Base-by-base conservation (phyloP, 2,329 filamentous ascomycete species). In the Cladorrhinum sp. region DNA sequence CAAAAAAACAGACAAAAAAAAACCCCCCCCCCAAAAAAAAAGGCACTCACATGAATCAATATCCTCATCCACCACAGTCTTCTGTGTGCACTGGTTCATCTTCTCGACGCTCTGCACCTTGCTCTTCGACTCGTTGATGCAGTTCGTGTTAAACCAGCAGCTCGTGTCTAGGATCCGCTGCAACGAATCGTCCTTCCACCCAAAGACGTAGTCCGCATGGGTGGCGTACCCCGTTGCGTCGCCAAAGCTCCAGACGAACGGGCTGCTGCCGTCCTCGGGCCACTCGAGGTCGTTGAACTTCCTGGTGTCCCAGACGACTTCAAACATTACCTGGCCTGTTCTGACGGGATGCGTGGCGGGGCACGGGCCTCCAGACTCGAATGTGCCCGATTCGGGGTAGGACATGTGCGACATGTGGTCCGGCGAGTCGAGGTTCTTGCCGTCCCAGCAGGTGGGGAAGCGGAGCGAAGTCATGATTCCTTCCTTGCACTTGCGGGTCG, bases 401-500 rank as follows among this genome's bases (percentile, higher is more conserved):
- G 57, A 61, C 62, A 64, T 61, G 62, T 64, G 59, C 9, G 59
- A 28, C 64, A 75, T 73, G 58, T 79, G 77, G 58, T 78, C 73
- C 0, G 71, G 71, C 0, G 71, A 74, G 61, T 79, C 76, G 5
- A 78, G 70, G 49, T 77, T 78, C 60, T 75, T 73, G 23, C 77
- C 76, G 51, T 79, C 76, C 76, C 76, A 79, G 69, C 77, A 79
- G 77, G 59, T 61, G 2, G 59, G 63, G 42, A 65, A 65, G 9
- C 63, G 63, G 3, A 63, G 36, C 9, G 63, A 62, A 7, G 58
- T 62, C 63, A 65, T 65, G 58, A 65, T 62, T 14, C 63, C 63
- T 33, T 62, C 61, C 33, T 62, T 62, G 56, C 63, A 65, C 21
- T 57, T 57, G n/a, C 61, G 56, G 9, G 52, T 62, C 1, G 64